Base-by-base conservation (phyloP, 1,284 basidiomycete genomes). In the Cryptococcus sp. region DNA sequence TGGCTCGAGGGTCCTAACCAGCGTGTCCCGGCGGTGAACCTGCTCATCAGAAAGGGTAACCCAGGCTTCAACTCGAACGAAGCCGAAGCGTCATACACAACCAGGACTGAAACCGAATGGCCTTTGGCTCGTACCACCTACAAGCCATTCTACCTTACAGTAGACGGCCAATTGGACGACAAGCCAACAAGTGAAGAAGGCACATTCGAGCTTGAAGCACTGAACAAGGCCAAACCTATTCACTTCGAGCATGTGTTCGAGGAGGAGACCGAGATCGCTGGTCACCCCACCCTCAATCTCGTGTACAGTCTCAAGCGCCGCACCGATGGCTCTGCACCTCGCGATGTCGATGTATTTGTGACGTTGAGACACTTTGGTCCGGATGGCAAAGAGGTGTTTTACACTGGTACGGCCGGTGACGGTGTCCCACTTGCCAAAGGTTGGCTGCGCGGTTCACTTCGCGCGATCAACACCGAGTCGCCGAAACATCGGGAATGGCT, bases 401-500 rank as follows among this genome's bases (percentile, higher is more conserved):
- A 76, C 58, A 76, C 72, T 0, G 71, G 71, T 47, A 72, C 75
- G 1, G 72, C 71, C 8, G 75, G 75, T 5, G 75, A 76, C 50
- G 69, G 69, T 0, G 71, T 70, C 17, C 72, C 72, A 1, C 58
- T 75, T 10, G 61, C 58, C 51, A 77, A 77, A 56, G 75, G 75
- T 42, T 75, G 69, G 71, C 68, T 76, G 6, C 70, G 75, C 10
- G 67, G 62, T 4, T 76, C 75, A 0, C 55, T 75, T 1, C 71
- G 75, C 17, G 63, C 61, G 3, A 62, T 75, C 50, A 65, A 72
- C 59, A 46, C 55, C 15, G 23, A 53, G 13, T 60, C 59, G 43
- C 68, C 69, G 15, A 60, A 54, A 20, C 67, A 73, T 54, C 52
- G 63, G 13, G 65, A 66, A 17, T 70, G 64, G 50, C 50, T 71